phyloP scores from a whole-genome alignment of 2,329 filamentous ascomycete species.

The Colletotrichum lini region DNA sequence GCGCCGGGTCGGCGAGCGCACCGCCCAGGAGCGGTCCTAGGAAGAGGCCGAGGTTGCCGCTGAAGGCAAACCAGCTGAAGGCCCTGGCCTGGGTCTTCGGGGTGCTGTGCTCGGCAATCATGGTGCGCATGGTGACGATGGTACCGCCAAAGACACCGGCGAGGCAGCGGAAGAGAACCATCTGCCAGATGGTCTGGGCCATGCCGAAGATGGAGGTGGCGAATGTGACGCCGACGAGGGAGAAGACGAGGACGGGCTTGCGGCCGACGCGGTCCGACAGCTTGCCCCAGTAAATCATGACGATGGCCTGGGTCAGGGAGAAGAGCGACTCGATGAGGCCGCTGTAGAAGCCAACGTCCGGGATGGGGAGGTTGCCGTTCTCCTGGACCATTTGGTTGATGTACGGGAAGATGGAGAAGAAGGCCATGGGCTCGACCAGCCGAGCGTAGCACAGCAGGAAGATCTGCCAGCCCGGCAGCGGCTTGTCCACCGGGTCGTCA shows the following conservation, averaged over 20 bases:
- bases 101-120: conserved; percentile 82
- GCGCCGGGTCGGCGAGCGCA: conserved; percentile 75
- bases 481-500: conserved; percentile 16
- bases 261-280: conserved; percentile 76
- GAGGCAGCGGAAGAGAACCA: conserved; percentile 79
- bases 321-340: conserved; percentile 83
- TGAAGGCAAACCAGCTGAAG: conserved; percentile 84
- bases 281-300: conserved; percentile 82
- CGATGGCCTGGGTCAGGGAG: conserved; percentile 80
- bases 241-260: conserved; percentile 79
- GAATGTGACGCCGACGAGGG: conserved; percentile 73
- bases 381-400: conserved; percentile 82
- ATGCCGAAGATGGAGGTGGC: conserved; percentile 78
- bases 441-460: conserved; percentile 81
- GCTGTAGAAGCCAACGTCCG: conserved; percentile 85
- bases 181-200: conserved; percentile 77
- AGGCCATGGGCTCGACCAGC: conserved; percentile 82
- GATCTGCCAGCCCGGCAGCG: conserved; percentile 66
- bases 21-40: conserved; percentile 80
- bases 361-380: conserved; percentile 71
- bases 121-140: conserved; percentile 81
- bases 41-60: conserved; percentile 81
- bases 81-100: conserved; percentile 78
- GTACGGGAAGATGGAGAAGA: conserved; percentile 87
- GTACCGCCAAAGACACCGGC: conserved; percentile 83